These are phyloP conservation scores for Penicillium goetzii DNA, from an alignment of 495 filamentous ascomycete genomes.

Conservation along the genomic window DNA sequence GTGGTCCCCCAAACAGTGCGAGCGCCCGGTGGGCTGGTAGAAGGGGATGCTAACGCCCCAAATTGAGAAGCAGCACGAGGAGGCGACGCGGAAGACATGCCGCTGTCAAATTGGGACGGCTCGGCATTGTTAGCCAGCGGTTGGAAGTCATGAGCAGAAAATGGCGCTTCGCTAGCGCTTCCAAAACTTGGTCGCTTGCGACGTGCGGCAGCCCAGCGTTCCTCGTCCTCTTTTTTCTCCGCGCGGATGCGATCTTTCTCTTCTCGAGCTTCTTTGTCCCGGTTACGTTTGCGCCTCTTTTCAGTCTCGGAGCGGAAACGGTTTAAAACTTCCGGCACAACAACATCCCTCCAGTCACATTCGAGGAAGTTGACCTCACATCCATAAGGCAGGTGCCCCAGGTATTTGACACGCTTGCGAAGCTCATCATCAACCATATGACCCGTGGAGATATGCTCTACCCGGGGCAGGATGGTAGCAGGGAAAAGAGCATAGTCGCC, in stretches of 20 bases:
- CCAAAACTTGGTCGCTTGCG: slow-evolving; percentile 49
- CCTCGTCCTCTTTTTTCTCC: slow-evolving; percentile 77
- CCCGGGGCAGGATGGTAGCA: slow-evolving; percentile 83
- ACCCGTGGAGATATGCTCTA: slow-evolving; percentile 89
- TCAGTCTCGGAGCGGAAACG: slow-evolving; percentile 78
- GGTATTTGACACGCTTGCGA: slow-evolving; percentile 84
- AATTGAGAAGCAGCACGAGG: slow-evolving; percentile 60
- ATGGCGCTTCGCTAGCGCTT: slow-evolving; percentile 41
- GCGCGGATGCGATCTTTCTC: slow-evolving; percentile 89
- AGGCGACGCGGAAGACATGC: slow-evolving; percentile 59
- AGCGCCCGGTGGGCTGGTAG: slow-evolving; percentile 71
- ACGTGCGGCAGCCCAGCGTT: slow-evolving; percentile 59
- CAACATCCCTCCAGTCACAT: slow-evolving; percentile 95
- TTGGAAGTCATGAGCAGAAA: slow-evolving; percentile 65
- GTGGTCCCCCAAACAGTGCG: slow-evolving; percentile 90
- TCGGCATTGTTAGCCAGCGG: slow-evolving; percentile 57
- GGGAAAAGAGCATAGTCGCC: slow-evolving; percentile 83
- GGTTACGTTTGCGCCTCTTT: slow-evolving; percentile 73
- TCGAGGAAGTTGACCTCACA: slow-evolving; percentile 94
- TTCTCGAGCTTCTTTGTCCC: slow-evolving; percentile 85
- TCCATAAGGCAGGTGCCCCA: slow-evolving; percentile 87
- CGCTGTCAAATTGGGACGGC: slow-evolving; percentile 46
- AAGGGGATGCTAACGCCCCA: slow-evolving; percentile 69
- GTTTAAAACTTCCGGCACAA: slow-evolving; percentile 72
- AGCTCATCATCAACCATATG: slow-evolving; percentile 90